Percentiles rank a stretch among this genome's conserved stretches.
phyloP scores from a whole-genome alignment of 2,329 filamentous ascomycete genomes.

The Calonectria hawksworthii region DNA sequence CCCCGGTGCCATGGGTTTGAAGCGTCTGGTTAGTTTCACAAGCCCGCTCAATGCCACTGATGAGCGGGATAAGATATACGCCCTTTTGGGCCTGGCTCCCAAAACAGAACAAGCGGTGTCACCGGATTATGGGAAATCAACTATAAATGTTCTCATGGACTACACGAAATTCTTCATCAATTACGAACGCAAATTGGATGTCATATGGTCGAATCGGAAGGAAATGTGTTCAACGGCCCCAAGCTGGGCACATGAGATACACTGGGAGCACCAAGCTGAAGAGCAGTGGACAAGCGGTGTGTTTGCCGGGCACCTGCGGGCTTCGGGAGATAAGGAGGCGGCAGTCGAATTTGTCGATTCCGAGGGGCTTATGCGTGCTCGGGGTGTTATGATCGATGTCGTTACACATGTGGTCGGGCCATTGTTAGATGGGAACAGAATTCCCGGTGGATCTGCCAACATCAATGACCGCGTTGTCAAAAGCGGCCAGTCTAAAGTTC shows the following conservation, averaged over 20 bases:
- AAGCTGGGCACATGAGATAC: background rate
- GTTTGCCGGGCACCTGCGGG: background rate
- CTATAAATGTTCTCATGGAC: background rate
- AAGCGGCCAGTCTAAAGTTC: background rate
- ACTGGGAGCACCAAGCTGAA: background rate
- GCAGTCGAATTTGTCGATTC: background rate
- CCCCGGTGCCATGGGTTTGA: background rate
- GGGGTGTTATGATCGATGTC: background rate
- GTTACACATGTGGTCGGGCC: background rate
- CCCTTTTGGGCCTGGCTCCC: constrained; percentile 13
- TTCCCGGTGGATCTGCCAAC: background rate
- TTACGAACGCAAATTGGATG: background rate
- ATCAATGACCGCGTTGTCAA: background rate
- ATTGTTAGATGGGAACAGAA: background rate
- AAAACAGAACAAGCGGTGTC: background rate
- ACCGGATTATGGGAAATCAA: constrained; percentile 8
- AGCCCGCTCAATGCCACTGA: constrained; percentile 9
- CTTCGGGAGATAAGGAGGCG: background rate
- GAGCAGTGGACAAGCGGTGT: background rate
- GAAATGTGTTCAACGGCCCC: background rate
- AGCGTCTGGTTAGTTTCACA: background rate
- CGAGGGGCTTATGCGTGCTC: background rate
- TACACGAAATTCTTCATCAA: background rate
- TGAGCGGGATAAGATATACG: constrained; percentile 21
- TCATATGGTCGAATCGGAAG: background rate